phyloP scores from a whole-genome alignment of 176 grass and related monocot species.

The Eleusine indica region DNA sequence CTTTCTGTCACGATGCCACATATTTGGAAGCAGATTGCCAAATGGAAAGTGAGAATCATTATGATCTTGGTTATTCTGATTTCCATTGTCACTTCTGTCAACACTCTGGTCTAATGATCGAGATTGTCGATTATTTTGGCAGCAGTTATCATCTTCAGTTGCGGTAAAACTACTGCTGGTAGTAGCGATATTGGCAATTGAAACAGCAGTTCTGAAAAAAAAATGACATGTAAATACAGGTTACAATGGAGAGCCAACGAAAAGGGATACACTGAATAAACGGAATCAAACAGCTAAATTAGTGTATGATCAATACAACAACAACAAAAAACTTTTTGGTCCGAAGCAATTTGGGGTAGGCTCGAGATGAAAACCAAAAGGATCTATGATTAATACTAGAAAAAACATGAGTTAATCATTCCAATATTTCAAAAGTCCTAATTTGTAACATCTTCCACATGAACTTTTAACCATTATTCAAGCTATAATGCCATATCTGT shows the following conservation, averaged over 20 bases:
- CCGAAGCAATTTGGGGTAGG: no score
- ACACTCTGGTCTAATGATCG: constrained; percentile 19
- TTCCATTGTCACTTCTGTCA: constrained; percentile 34
- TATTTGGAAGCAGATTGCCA: constrained; percentile 67
- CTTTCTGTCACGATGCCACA: constrained; percentile 57
- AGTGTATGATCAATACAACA: not conserved
- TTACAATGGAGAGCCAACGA: constrained; percentile 1
- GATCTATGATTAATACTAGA: not conserved
- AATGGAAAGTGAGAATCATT: constrained; percentile 62
- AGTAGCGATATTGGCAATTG: constrained; percentile 53
- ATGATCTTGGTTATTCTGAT: constrained; percentile 38
- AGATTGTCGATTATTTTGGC: constrained; percentile 27
- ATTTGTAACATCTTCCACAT: not conserved
- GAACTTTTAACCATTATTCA: not conserved
- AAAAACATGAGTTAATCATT: not conserved
- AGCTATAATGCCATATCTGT: not conserved
- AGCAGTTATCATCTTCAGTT: constrained; percentile 34
- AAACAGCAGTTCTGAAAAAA: constrained; percentile 65
- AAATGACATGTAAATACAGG: not conserved
- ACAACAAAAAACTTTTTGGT: no score
- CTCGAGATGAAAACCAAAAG: no score
- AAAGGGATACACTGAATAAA: not conserved
- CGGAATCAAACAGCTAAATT: not conserved
- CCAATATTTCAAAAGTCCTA: constrained; percentile 4
- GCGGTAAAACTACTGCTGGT: constrained; percentile 39